Percentiles rank a stretch among this genome's conserved stretches.
These are phyloP conservation scores for Fusarium tupiense DNA, from an alignment of 2,329 filamentous ascomycete genomes.

Conservation along the genomic window DNA sequence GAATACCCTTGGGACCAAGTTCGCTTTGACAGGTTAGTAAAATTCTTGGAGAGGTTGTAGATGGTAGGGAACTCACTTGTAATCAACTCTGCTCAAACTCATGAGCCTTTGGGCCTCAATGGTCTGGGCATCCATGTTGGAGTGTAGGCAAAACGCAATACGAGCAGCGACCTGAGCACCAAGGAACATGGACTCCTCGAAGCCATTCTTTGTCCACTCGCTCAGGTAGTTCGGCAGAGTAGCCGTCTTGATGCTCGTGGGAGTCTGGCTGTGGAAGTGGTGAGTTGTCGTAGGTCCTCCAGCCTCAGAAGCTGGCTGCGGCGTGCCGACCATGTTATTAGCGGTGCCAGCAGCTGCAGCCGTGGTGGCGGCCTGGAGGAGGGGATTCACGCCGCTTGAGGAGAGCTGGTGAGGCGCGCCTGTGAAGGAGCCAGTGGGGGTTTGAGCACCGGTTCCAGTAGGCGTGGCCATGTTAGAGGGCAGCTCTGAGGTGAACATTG, in stretches of 20 bases:
- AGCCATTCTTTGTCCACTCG: conserved; percentile 85
- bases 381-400: conserved; percentile 79
- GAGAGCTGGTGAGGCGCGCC: conserved; percentile 65
- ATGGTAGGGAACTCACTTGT: conserved; percentile 61
- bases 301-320: conserved; percentile 53
- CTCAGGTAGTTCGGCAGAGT: conserved; percentile 85
- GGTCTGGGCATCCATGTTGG: conserved; percentile 62
- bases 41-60: neutral
- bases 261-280: conserved; percentile 75
- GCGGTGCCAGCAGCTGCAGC: conserved; percentile 64
- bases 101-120: conserved; percentile 64
- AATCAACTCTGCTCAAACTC: conserved; percentile 68
- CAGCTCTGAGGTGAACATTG: conserved; percentile 96
- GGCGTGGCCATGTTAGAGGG: conserved; percentile 94
- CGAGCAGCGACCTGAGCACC: conserved; percentile 85
- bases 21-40: conserved; percentile 53
- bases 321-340: conserved; percentile 51
- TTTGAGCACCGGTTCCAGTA: conserved; percentile 88
- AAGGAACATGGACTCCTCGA: conserved; percentile 86
- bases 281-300: conserved; percentile 52
- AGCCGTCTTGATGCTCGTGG: conserved; percentile 83
- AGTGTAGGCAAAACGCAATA: conserved; percentile 66
- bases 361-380: conserved; percentile 90
- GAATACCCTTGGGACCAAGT: conserved; percentile 63
- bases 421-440: conserved; percentile 74